These are phyloP conservation scores for Pythium rishiriense DNA, from an alignment of 352 stramenopile genomes.

Conservation along the genomic window DNA sequence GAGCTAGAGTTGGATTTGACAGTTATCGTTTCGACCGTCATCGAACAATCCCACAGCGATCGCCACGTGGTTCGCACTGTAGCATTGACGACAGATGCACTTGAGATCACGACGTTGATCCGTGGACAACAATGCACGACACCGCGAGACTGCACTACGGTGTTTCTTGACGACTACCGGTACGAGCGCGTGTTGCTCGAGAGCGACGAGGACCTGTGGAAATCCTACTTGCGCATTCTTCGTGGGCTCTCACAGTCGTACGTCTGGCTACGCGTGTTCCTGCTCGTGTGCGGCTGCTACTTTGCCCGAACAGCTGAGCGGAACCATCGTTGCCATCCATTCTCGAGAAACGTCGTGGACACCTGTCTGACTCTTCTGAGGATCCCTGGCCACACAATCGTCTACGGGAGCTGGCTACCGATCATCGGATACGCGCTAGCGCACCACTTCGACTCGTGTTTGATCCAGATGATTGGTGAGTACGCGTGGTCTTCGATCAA, in stretches of 20 bases:
- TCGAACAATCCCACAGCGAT: conserved; percentile 3
- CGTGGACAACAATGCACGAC: conserved; percentile 14
- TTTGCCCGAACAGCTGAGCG: neutral
- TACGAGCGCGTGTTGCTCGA: conserved; percentile 43
- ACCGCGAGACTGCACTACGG: conserved; percentile 1
- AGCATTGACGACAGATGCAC: neutral
- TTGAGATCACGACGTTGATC: conserved; percentile 32
- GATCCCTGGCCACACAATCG: conserved; percentile 51
- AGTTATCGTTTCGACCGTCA: conserved; percentile 1
- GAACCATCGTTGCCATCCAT: neutral
- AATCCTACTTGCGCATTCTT: conserved; percentile 28
- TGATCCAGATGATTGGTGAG: conserved; percentile 10
- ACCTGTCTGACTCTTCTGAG: neutral
- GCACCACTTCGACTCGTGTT: conserved; percentile 42
- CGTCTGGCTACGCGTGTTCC: conserved; percentile 43
- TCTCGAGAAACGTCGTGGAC: conserved; percentile 27
- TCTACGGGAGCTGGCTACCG: conserved; percentile 47
- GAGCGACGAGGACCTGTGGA: conserved; percentile 28
- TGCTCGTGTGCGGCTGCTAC: conserved; percentile 38
- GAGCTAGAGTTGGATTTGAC: conserved; percentile 20
- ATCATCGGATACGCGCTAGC: conserved; percentile 32
- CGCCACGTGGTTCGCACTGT: conserved; percentile 15
- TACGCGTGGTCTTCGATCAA: conserved; percentile 22
- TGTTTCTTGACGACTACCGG: conserved; percentile 57
- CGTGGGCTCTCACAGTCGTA: conserved; percentile 41